Base-by-base conservation (phyloP, 208 protist genomes). In the Crithidia expoeki region DNA sequence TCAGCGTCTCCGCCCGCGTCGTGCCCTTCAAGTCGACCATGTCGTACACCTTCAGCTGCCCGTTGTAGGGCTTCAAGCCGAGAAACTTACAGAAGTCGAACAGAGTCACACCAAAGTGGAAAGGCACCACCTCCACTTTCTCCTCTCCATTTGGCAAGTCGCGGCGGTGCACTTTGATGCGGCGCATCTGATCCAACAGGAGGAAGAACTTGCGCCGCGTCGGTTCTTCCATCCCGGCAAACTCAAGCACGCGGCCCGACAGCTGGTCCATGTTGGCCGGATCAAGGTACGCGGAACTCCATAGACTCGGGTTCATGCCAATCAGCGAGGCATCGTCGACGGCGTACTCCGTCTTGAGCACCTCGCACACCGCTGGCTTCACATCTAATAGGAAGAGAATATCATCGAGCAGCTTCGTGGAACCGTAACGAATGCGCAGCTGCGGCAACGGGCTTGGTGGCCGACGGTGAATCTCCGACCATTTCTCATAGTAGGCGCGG, bases 401-500 rank as follows among this genome's bases (percentile, higher is more conserved):
- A 36, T 90, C 67, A 59, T 92, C 82, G 25, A 96, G 71, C 23
- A 96, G 32, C 25, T 51, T 51, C 7, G 79, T 81, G 21, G 59
- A 57, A 33, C 90, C 88, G 65, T 94, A 92, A 34, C 78, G 76
- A 50, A 93, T 87, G 58, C 88, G 90, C 19, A 93, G 72, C 19
- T 84, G 74, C 34, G 88, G 79, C 33, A 85, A 68, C 0, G 74
- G 74, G 65, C 70, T 75, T 1, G 85, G 76, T 16, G 90, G 90
- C 3, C 81, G 71, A 34, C 40, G 38, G 68, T 94, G 85, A 21
- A 96, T 86, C 12, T 23, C 44, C 23, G 70, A 65, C 88, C 90
- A 96, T 74, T 96, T 96, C 51, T 96, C 90, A 67, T 85, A 96
- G 74, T 96, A 96, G 27, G 88, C 88, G 47, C 90, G 81, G 61